Base-by-base conservation (phyloP, 148 eudicot genomes). In the Simmondsia chinensis region DNA sequence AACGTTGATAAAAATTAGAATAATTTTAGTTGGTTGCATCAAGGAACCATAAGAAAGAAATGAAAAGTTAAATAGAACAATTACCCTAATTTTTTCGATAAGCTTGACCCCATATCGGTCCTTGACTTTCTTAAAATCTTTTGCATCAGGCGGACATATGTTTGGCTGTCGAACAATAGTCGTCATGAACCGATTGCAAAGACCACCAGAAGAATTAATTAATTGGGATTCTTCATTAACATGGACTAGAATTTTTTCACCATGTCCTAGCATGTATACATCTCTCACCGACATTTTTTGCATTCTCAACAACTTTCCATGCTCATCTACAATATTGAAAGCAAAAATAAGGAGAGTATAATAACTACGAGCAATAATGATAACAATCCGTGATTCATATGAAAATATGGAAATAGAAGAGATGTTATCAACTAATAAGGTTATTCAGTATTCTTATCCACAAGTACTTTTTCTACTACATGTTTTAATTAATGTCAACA, bases 181-280 rank as follows among this genome's bases (percentile, higher is more conserved):
- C 17, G 43, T 38, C 43, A 38, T 38, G 10, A 38, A 19, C n/a
- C 43, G 17, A 17, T 21, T 38, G 43, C 43, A 38, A 38, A 38
- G 43, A 3, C 23, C 43, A 7, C 43, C 24, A 19, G 24, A 21
- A 38, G 24, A 21, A 17, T 38, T 38, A 5, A 38, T 38, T 1
- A 13, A 24, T 18, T 38, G 23, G 20, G 22, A 38, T 6, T 17
- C n/a, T 3, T 19, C 43, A 38, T 38, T 19, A 12, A 35, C 23
- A 18, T 38, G 43, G 20, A 38, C 43, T 8, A 38, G 10, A 38
- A 38, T 18, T 18, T 18, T 38, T 38, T 38, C 43, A 6, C 43
- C 43, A 8, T 38, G 22, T 18, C 22, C 43, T 2, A 19, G 2
- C 1, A 38, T 18, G 9, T 38, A 38, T 0, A 38, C 43, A 38